Conservation (phyloP, 495 filamentous ascomycete species). For the Penicillium egyptiacum region DNA sequence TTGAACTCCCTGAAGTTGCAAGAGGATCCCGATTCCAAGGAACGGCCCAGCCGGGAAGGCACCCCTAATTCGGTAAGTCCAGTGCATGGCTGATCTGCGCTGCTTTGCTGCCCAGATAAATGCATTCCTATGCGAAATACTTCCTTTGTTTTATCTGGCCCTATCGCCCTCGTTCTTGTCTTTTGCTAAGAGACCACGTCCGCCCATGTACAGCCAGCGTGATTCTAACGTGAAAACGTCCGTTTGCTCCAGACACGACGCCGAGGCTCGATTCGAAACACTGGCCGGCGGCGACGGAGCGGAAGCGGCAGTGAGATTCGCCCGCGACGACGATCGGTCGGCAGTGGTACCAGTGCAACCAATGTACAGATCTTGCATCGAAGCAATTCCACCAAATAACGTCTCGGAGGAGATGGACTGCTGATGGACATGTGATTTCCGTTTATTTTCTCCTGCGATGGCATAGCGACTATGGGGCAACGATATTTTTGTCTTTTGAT, state of each 20-base stretch:
- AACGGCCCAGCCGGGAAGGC: constrained; percentile 47
- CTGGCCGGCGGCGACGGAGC: constrained; percentile 44
- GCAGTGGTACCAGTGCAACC: constrained; percentile 38
- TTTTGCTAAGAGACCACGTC: constrained; percentile 46
- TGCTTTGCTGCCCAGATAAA: constrained; percentile 19
- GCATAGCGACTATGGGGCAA: constrained; percentile 47
- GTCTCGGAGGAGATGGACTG: constrained; percentile 23
- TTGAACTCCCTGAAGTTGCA: constrained; percentile 82
- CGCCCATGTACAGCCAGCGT: constrained; percentile 44
- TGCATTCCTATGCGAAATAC: constrained; percentile 20
- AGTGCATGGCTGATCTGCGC: constrained; percentile 28
- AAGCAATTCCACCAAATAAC: constrained; percentile 49
- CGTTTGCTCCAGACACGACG: constrained; percentile 53
- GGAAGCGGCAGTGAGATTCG: constrained; percentile 49
- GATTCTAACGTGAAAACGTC: constrained; percentile 54
- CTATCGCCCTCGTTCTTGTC: constrained; percentile 29
- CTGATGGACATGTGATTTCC: constrained; percentile 32
- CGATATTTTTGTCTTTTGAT: constrained; percentile 33
- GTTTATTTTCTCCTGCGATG: constrained; percentile 39
- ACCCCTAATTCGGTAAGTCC: constrained; percentile 46
- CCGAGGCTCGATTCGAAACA: constrained; percentile 44
- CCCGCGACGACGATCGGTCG: constrained; percentile 46
- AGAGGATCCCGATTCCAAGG: constrained; percentile 58
- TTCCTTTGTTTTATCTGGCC: constrained; percentile 13
- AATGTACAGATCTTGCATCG: constrained; percentile 46